Conservation (phyloP, 345 rosid species). For the Citrus hindsii region DNA sequence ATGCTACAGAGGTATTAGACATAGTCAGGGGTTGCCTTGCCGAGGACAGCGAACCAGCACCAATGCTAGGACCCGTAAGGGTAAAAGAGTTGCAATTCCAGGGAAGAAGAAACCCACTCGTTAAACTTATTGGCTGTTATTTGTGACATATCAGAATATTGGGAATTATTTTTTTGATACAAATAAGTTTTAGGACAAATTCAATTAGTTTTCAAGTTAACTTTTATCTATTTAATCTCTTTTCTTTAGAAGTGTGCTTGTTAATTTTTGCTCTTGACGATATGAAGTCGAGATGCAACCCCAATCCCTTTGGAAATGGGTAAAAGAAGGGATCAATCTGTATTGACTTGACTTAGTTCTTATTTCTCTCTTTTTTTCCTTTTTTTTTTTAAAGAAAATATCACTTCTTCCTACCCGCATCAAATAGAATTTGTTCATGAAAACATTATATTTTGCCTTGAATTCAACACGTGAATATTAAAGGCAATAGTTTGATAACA, state of each 20-base stretch:
- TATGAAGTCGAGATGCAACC: too few species aligned
- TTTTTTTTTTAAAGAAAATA: too few species aligned
- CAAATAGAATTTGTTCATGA: too few species aligned
- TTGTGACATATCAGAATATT: background rate
- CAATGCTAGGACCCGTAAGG: conserved; percentile 76
- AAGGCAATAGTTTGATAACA: too few species aligned
- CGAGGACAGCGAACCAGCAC: conserved; percentile 85
- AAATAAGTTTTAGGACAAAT: background rate
- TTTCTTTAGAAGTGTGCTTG: too few species aligned
- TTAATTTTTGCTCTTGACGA: background rate
- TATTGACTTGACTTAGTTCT: too few species aligned
- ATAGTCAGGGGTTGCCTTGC: conserved; percentile 70
- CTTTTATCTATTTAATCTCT: background rate
- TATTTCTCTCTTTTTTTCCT: too few species aligned
- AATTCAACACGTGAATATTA: too few species aligned
- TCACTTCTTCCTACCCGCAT: too few species aligned
- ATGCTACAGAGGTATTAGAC: conserved; percentile 80
- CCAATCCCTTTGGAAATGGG: too few species aligned
- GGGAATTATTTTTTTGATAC: background rate
- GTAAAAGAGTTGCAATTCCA: conserved; percentile 59
- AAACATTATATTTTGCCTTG: too few species aligned
- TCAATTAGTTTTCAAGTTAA: background rate
- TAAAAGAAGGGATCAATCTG: too few species aligned
- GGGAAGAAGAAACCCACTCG: conserved; percentile 65
- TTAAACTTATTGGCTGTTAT: background rate